Percentiles rank a stretch among this genome's conserved stretches.
Evolutionary conservation across 1,284 basidiomycete species (phyloP).

Genomic region (Microbotryum intermedium): DNA sequence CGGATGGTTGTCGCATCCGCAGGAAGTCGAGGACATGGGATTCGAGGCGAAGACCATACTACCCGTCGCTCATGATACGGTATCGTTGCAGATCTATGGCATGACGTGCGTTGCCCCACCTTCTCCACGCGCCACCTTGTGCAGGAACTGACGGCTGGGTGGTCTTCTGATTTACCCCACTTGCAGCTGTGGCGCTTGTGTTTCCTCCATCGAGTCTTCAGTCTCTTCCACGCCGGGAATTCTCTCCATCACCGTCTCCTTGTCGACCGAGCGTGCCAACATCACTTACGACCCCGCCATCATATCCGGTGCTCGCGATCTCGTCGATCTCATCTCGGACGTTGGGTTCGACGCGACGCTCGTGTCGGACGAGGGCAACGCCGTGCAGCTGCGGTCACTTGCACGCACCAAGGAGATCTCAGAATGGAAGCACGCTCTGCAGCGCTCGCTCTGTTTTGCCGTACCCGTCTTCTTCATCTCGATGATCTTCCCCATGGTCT

Average conservation of each 20-base stretch:
- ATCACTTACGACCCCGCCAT: conserved; percentile 62
- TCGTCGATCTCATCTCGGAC: conserved; percentile 78
- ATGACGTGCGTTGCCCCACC: conserved; percentile 63
- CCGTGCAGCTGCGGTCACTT: conserved; percentile 81
- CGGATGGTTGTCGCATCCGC: conserved; percentile 2
- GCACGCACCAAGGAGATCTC: conserved; percentile 84
- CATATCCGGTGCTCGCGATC: conserved; percentile 66
- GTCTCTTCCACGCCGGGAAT: conserved; percentile 67
- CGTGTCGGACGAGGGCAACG: conserved; percentile 62
- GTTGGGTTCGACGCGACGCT: conserved; percentile 85
- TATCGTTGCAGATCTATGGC: conserved; percentile 72
- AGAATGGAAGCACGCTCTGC: conserved; percentile 78
- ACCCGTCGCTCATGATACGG: conserved; percentile 52
- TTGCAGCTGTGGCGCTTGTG: conserved; percentile 50
- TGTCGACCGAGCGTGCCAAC: conserved; percentile 62
- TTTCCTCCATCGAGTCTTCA: conserved; percentile 63
- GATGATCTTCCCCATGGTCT: conserved; percentile 76
- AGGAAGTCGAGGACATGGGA: conserved; percentile 87
- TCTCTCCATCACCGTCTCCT: conserved; percentile 59
- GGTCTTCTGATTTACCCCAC: neutral
- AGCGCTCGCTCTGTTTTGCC: conserved; percentile 68
- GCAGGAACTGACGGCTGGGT: too few relatives aligned
- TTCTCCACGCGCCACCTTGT: too few relatives aligned
- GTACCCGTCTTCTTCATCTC: conserved; percentile 85
- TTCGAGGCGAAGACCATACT: conserved; percentile 76